Conservation (phyloP, 2,329 filamentous ascomycete genomes). For the Aureobasidium sp. region DNA sequence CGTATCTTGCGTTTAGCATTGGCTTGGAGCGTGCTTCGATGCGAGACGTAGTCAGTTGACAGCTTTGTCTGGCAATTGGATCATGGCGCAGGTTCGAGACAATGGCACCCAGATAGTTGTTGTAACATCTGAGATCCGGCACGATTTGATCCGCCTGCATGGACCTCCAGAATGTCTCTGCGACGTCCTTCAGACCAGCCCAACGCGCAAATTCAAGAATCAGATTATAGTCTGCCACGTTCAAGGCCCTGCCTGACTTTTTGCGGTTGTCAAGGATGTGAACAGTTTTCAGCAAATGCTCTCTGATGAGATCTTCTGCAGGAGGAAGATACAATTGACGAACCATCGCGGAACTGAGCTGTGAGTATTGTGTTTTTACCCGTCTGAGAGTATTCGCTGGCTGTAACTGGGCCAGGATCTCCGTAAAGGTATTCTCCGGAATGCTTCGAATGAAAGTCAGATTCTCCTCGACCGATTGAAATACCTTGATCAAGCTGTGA, state of each 20-base stretch:
- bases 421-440: conserved; percentile 52
- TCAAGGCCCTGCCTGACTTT: conserved; percentile 32
- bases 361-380: conserved; percentile 40
- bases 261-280: conserved; percentile 35
- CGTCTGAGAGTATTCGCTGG: conserved; percentile 46
- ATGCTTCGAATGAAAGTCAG: conserved; percentile 33
- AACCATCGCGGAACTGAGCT: conserved; percentile 45
- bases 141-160: conserved; percentile 34
- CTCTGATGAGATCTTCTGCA: conserved; percentile 33
- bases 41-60: conserved; percentile 32
- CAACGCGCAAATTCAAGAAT: conserved; percentile 47
- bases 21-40: conserved; percentile 20
- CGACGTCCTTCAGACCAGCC: conserved; percentile 40
- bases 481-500: not conserved
- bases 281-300: conserved; percentile 34
- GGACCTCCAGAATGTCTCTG: conserved; percentile 41
- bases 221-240: conserved; percentile 45
- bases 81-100: conserved; percentile 36
- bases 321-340: conserved; percentile 37
- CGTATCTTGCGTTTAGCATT: not conserved
- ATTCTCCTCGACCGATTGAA: conserved; percentile 20
- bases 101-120: conserved; percentile 46
- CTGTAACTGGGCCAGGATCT: conserved; percentile 57
- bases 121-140: conserved; percentile 48
- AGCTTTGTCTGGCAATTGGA: conserved; percentile 34